phyloP scores from a whole-genome alignment of 2,329 filamentous ascomycete genomes.

The Clonostachys chloroleuca region DNA sequence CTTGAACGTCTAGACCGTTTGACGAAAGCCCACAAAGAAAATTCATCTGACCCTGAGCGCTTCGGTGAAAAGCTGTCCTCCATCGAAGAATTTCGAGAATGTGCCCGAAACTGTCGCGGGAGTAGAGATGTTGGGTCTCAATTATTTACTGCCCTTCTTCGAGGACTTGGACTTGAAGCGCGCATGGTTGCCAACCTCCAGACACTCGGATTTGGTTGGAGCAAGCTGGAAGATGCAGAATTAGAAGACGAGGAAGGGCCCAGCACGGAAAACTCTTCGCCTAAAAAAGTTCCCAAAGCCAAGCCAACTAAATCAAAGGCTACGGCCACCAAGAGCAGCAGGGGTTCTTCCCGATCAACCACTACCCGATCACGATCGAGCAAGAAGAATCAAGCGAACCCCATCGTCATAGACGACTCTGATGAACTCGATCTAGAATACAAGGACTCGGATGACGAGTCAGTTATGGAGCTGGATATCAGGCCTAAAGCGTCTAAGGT shows the following conservation, averaged over 20 bases:
- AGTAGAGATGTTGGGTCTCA: constrained; percentile 87
- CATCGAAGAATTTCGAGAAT: constrained; percentile 62
- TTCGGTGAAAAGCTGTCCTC: constrained; percentile 75
- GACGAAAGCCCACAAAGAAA: constrained; percentile 63
- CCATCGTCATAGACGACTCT: constrained; percentile 26
- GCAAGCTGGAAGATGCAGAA: constrained; percentile 75
- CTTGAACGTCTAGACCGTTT: constrained; percentile 72
- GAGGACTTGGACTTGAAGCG: constrained; percentile 77
- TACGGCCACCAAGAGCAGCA: constrained; percentile 1
- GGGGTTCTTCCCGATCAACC: background rate
- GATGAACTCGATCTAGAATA: constrained; percentile 36
- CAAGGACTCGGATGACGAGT: constrained; percentile 52
- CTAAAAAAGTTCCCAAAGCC: background rate
- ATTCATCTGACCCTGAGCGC: constrained; percentile 52
- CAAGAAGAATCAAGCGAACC: constrained; percentile 2
- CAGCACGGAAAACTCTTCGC: background rate
- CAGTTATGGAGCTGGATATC: constrained; percentile 49
- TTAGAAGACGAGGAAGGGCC: constrained; percentile 18
- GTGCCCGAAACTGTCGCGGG: constrained; percentile 68
- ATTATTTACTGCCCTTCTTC: constrained; percentile 79
- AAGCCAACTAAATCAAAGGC: background rate
- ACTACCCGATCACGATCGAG: background rate
- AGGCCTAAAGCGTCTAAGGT: constrained; percentile 30
- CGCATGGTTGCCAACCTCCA: constrained; percentile 83
- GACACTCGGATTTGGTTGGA: constrained; percentile 86